Evolutionary conservation across 495 filamentous ascomycete genomes (phyloP).

Genomic region (Paragyromitra xinjiangensis): DNA sequence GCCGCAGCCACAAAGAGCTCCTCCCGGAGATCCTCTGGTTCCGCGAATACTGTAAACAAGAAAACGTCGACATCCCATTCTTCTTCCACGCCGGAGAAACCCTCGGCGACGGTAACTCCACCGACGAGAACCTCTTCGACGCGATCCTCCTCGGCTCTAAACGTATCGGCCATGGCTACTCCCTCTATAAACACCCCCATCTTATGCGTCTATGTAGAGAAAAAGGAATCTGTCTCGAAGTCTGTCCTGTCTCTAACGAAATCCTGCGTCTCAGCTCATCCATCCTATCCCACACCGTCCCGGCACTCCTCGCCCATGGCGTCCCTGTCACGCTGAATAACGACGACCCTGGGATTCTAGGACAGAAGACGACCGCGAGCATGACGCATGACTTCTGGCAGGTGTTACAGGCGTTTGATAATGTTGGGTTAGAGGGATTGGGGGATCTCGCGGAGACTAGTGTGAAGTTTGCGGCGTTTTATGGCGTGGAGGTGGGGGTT

Average conservation of each 20-base stretch:
- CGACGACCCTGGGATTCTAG: constrained; percentile 84
- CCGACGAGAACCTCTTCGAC: constrained; percentile 89
- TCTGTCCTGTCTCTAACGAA: constrained; percentile 86
- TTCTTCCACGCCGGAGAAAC: constrained; percentile 94
- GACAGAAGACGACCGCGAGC: constrained; percentile 74
- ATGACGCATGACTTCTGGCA: constrained; percentile 93
- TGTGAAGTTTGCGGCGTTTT: constrained; percentile 86
- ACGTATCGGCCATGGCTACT: constrained; percentile 87
- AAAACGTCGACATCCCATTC: constrained; percentile 87
- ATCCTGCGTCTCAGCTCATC: constrained; percentile 78
- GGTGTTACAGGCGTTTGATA: constrained; percentile 83
- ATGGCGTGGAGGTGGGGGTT: constrained; percentile 82
- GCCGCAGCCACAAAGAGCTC: constrained; percentile 76
- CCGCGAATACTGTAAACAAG: constrained; percentile 78
- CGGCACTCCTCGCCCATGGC: constrained; percentile 83
- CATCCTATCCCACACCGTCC: constrained; percentile 81
- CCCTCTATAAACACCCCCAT: constrained; percentile 88
- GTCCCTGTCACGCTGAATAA: constrained; percentile 80
- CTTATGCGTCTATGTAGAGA: constrained; percentile 87
- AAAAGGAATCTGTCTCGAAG: constrained; percentile 85
- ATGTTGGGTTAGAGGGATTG: constrained; percentile 80
- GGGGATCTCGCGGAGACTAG: constrained; percentile 92
- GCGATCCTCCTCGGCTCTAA: constrained; percentile 86
- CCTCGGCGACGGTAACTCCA: constrained; percentile 76
- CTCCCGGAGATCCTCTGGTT: constrained; percentile 92